These are phyloP conservation scores for Claviceps digitariae DNA, from an alignment of 2,329 filamentous ascomycete species.

Conservation along the genomic window DNA sequence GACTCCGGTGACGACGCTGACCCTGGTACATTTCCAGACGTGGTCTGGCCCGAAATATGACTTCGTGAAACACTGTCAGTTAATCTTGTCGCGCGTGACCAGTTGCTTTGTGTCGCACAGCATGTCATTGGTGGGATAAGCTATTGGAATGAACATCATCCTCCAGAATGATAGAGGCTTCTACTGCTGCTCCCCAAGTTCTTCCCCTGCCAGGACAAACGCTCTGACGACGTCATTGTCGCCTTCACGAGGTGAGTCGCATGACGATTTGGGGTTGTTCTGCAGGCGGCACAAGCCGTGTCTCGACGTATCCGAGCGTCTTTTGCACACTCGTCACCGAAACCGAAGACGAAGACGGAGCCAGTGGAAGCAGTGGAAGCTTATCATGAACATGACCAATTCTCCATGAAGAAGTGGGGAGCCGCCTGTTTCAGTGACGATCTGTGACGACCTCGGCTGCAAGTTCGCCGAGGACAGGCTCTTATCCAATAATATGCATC, in stretches of 20 bases:
- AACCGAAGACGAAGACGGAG: neutral
- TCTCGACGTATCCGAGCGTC: constrained; percentile 39
- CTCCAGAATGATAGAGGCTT: no score
- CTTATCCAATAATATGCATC: constrained; percentile 36
- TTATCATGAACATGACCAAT: no score
- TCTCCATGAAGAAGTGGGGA: no score
- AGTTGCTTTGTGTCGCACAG: constrained; percentile 40
- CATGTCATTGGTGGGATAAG: constrained; percentile 41
- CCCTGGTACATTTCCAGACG: constrained; percentile 32
- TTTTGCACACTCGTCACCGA: neutral
- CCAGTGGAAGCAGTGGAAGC: constrained; percentile 24
- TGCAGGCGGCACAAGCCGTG: constrained; percentile 37
- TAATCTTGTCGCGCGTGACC: constrained; percentile 43
- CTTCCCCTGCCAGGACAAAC: constrained; percentile 27
- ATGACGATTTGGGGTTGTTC: constrained; percentile 15
- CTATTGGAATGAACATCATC: no score
- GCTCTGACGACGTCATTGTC: constrained; percentile 41
- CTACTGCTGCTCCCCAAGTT: no score
- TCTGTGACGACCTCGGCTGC: constrained; percentile 45
- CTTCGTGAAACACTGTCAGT: constrained; percentile 43
- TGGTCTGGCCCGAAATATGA: constrained; percentile 43
- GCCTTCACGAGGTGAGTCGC: constrained; percentile 7
- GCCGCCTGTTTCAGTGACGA: no score
- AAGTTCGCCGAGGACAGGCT: constrained; percentile 37
- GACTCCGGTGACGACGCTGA: constrained; percentile 27